Percentiles rank a stretch among this genome's conserved stretches.
Evolutionary conservation across 2,329 filamentous ascomycete genomes (phyloP).

Genomic region (Cladophialophora yegresii): DNA sequence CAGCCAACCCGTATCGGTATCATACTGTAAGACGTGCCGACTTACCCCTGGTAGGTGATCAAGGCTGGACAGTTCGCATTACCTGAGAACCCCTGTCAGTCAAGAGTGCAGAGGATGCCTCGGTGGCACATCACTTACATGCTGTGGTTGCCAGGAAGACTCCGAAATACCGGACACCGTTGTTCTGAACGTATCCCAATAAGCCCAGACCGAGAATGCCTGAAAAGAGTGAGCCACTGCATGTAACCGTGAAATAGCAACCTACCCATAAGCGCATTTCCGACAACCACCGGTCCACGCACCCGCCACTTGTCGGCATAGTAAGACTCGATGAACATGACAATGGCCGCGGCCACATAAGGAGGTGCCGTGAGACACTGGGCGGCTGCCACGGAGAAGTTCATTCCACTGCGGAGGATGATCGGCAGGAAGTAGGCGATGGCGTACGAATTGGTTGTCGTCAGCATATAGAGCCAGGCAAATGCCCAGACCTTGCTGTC

Average conservation of each 20-base stretch:
- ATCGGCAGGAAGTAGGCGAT: slow-evolving; percentile 79
- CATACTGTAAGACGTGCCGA: not conserved
- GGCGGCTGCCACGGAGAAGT: slow-evolving; percentile 63
- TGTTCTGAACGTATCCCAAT: not conserved
- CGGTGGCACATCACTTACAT: not conserved
- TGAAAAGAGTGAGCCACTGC: not conserved
- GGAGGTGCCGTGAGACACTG: slow-evolving; percentile 74
- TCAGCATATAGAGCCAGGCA: slow-evolving; percentile 52
- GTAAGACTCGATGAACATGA: slow-evolving; percentile 64
- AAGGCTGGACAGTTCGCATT: slow-evolving; percentile 74
- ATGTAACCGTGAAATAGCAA: not conserved
- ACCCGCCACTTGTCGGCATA: slow-evolving; percentile 66
- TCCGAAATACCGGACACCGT: slow-evolving; percentile 7
- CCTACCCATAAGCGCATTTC: slow-evolving; percentile 63
- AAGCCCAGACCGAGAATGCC: slow-evolving; percentile 6
- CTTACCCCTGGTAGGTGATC: slow-evolving; percentile 61
- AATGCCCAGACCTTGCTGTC: slow-evolving; percentile 60
- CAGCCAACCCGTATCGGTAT: slow-evolving; percentile 44
- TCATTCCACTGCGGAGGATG: slow-evolving; percentile 65
- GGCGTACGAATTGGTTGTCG: slow-evolving; percentile 72
- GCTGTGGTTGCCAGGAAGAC: slow-evolving; percentile 8
- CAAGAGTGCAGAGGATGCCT: no score
- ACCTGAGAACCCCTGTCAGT: slow-evolving; percentile 42
- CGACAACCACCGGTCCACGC: slow-evolving; percentile 66
- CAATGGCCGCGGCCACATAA: slow-evolving; percentile 61